Base-by-base conservation (phyloP, 192 early-diverging fungal genomes). In the Dissophora ornata region DNA sequence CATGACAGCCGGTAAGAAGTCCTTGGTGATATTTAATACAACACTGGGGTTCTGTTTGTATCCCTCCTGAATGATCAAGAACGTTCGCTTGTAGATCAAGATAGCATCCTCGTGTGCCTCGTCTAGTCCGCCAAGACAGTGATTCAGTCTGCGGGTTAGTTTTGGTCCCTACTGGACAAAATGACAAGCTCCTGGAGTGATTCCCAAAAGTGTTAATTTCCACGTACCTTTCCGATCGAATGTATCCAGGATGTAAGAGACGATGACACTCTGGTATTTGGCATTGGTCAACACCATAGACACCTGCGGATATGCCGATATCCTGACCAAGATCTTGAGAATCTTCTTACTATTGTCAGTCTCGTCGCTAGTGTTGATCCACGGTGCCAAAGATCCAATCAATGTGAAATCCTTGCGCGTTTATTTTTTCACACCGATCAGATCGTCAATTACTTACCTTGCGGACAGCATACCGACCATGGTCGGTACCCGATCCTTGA, bases 231-330 rank as follows among this genome's bases (percentile, higher is more conserved):
- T 57, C 33, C 34, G 42, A 25, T 67, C 58, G 42, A 77, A 57
- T 0, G 64, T 57, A 11, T 36, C 36, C 34, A 52, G 38, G 24
- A 77, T 62, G n/a, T 50, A 77, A 9, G 49, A 4, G 15, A 77
- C 28, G 24, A 77, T 77, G 1, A 33, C 40, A 24, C 64, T 62
- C 38, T 67, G 64, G 25, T 67, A 67, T 7, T 46, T 42, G 28
- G 65, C 49, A n/a, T 77, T 67, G 30, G 73, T 77, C 45, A 77
- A 44, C 0, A 67, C 33, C 73, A 67, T 67, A 5, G 64, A 54
- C 18, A 57, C 33, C 33, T 77, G 64, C 16, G 73, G 73, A 30
- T 67, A 77, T 10, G 65, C 44, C 18, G 73, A 55, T 18, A 77
- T 57, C 53, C 48, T 61, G 52, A 67, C 9, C 50, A 77, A 21